phyloP scores from a whole-genome alignment of 2,329 filamentous ascomycete genomes.

The Cladosporium austrohemisphaericum region DNA sequence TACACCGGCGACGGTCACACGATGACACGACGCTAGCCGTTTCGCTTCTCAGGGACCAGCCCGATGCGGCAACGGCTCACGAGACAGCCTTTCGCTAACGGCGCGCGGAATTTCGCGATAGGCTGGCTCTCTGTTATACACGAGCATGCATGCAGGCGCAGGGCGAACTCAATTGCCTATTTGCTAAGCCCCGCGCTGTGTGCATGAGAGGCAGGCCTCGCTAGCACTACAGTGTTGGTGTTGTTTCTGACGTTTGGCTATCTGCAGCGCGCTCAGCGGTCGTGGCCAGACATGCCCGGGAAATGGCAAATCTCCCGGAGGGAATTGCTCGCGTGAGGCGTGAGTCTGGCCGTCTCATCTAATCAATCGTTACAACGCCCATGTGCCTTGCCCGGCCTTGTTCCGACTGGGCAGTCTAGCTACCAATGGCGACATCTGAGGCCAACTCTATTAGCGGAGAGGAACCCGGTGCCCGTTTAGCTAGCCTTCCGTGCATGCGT shows the following conservation, averaged over 20 bases:
- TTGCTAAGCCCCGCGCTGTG: background rate
- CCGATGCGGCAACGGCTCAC: too few relatives aligned
- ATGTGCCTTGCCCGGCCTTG: background rate
- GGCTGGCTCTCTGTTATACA: background rate
- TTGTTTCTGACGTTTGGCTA: too few relatives aligned
- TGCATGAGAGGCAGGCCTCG: too few relatives aligned
- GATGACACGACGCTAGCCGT: too few relatives aligned
- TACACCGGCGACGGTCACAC: too few relatives aligned
- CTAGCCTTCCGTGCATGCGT: too few relatives aligned
- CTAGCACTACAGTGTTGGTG: too few relatives aligned
- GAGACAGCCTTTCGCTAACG: too few relatives aligned
- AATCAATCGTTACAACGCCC: background rate
- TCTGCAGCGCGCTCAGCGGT: background rate
- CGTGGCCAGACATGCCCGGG: too few relatives aligned
- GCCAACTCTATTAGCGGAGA: background rate
- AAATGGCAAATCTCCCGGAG: constrained; percentile 1
- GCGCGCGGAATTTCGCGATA: background rate
- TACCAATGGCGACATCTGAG: constrained; percentile 3
- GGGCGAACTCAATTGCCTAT: constrained; percentile 3
- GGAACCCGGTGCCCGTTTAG: background rate
- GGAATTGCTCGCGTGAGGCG: background rate
- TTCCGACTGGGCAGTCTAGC: background rate
- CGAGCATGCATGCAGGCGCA: background rate
- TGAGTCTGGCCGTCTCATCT: constrained; percentile 2
- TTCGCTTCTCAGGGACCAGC: too few relatives aligned